Base-by-base conservation (phyloP, 225 moss, liverwort and hornwort species). In the Rhytidiadelphus loreus region DNA sequence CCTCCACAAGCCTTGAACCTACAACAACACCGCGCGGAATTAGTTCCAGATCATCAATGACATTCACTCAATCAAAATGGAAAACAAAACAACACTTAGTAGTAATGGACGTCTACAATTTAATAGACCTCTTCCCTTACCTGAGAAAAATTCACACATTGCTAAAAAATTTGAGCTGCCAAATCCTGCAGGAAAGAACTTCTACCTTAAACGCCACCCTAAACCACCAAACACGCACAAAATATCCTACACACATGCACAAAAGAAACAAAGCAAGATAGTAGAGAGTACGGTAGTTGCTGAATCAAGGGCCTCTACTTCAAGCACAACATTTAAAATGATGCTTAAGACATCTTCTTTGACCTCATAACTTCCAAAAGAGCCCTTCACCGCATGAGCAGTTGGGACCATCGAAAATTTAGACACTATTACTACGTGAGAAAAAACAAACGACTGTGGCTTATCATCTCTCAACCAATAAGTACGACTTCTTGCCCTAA, bases 161-260 rank as follows among this genome's bases (percentile, higher is more conserved):
- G 15, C 15, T 61, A 3, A 32, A 7, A 8, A 62, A 62, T 0
- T 1, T 4, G 0, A 30, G 3, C 14, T 30, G 7, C 61, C 61
- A 3, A 7, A 30, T 3, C 29, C 12, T 61, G 7, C 60, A 14
- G 1, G 1, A 7, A 29, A 28, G 29, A 13, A 3, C 3, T 7
- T 28, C 14, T 61, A 1, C 29, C 70, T 39, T 70, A 8, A 39
- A 13, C 1, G 23, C n/a, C 22, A 41, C 0, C 7, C 3, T 0
- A 70, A 70, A 70, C 70, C 70, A n/a, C 9, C 70, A n/a, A 39
- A 13, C 41, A 41, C 3, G 24, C 24, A 39, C 24, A 70, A 12
- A 66, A 39, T 8, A 41, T 21, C 70, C 70, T 70, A 39, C 24
- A 66, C 8, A 10, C 65, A 66, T 66, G 19, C 11, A 66, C 12